These are phyloP conservation scores for Phytophthora citricola DNA, from an alignment of 352 stramenopile genomes.

Conservation along the genomic window DNA sequence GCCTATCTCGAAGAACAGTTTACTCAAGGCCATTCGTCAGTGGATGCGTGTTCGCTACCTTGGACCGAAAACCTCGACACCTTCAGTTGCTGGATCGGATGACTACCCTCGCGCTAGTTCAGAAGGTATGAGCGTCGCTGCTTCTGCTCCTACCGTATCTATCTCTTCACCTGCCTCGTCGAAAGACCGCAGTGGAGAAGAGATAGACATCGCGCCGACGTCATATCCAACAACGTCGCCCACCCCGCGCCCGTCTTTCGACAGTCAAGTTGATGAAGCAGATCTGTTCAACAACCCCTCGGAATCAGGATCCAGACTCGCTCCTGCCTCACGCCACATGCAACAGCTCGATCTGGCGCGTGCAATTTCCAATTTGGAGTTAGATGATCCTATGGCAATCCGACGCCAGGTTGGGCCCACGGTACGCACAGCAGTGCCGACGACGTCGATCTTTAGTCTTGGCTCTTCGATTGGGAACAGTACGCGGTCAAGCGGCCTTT, in stretches of 20 bases:
- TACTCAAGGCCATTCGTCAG: slow-evolving; percentile 68
- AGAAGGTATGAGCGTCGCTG: slow-evolving; percentile 17
- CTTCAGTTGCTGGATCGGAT: slow-evolving; percentile 30
- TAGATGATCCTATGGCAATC: slow-evolving; percentile 81
- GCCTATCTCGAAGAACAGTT: slow-evolving; percentile 71
- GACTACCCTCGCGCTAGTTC: slow-evolving; percentile 27
- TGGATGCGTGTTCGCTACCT: slow-evolving; percentile 74
- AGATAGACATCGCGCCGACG: slow-evolving; percentile 19
- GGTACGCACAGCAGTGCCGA: slow-evolving; percentile 52
- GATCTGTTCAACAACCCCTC: slow-evolving; percentile 21
- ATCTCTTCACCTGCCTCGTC: slow-evolving; percentile 29
- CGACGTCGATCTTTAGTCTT: slow-evolving; percentile 77
- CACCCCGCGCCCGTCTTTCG: slow-evolving; percentile 41
- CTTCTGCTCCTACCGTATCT: slow-evolving; percentile 12
- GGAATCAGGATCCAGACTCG: slow-evolving; percentile 37
- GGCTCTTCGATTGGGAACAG: slow-evolving; percentile 56
- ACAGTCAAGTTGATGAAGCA: slow-evolving; percentile 34
- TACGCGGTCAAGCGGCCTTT: slow-evolving; percentile 50
- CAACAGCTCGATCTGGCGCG: slow-evolving; percentile 78
- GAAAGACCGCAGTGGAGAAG: slow-evolving; percentile 21
- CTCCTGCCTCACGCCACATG: slow-evolving; percentile 75
- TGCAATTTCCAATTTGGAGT: slow-evolving; percentile 79
- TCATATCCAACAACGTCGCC: slow-evolving; percentile 41
- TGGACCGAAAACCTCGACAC: slow-evolving; percentile 33
- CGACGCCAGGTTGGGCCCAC: slow-evolving; percentile 58